Evolutionary conservation across 306 rosid genomes (phyloP), one percentile per base, ranked within the genome.

Genomic region (Lagenaria siceraria): DNA sequence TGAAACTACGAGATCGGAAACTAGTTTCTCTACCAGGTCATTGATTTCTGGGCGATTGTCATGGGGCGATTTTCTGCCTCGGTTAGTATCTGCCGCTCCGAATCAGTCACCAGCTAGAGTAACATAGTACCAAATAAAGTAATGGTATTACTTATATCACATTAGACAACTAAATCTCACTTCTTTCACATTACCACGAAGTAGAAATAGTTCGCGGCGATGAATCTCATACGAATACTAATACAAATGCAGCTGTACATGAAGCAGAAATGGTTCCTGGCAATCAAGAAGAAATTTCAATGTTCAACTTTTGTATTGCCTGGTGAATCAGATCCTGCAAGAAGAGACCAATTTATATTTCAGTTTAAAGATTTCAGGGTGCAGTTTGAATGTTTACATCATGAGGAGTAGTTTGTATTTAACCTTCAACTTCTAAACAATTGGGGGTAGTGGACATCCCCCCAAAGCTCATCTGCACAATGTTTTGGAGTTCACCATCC

Each of bases 401-500:
- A 10, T 17, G 35, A 48, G 24, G 22, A 5, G 77, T 14, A 9
- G 59, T 8, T 48, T 17, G 19, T 49, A 7, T 80, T 65, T 24
- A 53, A 59, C 59, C 43, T 80, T 65, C 43, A 78, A 74, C 53
- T 36, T 62, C 46, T 19, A 74, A 60, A 7, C 59, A 22, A 69
- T 59, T 6, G 1, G 43, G 42, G 56, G 35, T n/a, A 68, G 86
- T 85, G 65, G 79, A 36, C 42, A 87, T 77, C 43, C 90, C 90
- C 43, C 90, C 90, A 78, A 83, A 92, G 86, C 90, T 88, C 97
- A 91, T 90, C 76, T 92, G 98, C 82, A 94, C 87, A 79, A 92
- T 88, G 80, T 90, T 90, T 87, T 90, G 93, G 78, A 94, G 98
- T 82, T 94, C 98, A 76, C 90, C 97, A 48, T 92, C 97, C 98